phyloP scores from a whole-genome alignment of 352 stramenopile genomes.

The Globisporangium cylindrosporum region DNA sequence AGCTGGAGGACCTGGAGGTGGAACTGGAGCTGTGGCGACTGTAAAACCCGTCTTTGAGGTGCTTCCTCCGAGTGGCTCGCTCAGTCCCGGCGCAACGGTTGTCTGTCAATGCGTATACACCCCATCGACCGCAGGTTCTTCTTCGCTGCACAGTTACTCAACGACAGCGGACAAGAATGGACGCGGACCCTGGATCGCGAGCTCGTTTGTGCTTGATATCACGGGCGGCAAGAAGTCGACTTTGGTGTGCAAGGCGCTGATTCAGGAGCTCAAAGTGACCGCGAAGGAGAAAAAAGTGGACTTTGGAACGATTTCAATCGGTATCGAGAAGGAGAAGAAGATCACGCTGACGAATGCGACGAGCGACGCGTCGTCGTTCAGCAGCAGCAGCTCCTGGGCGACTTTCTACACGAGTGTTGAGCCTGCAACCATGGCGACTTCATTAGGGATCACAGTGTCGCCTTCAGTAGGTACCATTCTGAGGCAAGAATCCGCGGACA shows the following conservation, averaged over 20 bases:
- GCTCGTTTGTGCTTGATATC: slow-evolving; percentile 54
- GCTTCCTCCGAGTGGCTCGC: slow-evolving; percentile 36
- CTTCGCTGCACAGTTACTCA: background rate
- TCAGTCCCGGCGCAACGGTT: slow-evolving; percentile 30
- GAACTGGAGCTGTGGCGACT: background rate
- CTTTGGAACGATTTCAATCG: slow-evolving; percentile 79
- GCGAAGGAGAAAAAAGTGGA: slow-evolving; percentile 77
- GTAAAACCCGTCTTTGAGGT: slow-evolving; percentile 44
- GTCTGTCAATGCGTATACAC: slow-evolving; percentile 60
- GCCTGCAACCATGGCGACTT: slow-evolving; percentile 27
- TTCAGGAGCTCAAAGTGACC: slow-evolving; percentile 50
- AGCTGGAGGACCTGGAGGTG: background rate
- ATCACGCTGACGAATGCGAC: slow-evolving; percentile 41
- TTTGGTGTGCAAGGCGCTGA: slow-evolving; percentile 48
- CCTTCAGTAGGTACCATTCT: slow-evolving; percentile 41
- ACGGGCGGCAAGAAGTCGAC: slow-evolving; percentile 42
- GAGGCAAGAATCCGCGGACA: slow-evolving; percentile 48
- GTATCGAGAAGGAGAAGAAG: slow-evolving; percentile 60
- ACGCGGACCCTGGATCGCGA: slow-evolving; percentile 27
- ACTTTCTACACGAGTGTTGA: slow-evolving; percentile 63
- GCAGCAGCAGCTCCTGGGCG: slow-evolving; percentile 16
- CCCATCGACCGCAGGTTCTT: slow-evolving; percentile 21
- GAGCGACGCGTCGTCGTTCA: slow-evolving; percentile 15
- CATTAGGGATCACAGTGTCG: slow-evolving; percentile 44
- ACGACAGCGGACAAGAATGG: background rate